Base-by-base conservation (phyloP, 164 flowering plant genomes). In the Euptelea pleiosperma region DNA sequence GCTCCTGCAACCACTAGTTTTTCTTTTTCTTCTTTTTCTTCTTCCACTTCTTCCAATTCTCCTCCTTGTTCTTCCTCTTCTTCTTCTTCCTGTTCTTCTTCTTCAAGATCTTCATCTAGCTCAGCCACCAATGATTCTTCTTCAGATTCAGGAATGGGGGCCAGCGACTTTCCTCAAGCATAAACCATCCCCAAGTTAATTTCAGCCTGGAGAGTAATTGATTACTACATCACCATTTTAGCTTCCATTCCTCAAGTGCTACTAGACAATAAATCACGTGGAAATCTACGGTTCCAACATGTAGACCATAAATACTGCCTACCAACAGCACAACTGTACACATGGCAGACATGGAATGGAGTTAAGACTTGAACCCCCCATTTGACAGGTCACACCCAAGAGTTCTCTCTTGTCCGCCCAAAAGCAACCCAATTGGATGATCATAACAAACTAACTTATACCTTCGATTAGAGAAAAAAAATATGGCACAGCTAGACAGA, bases 121-220 rank as follows among this genome's bases (percentile, higher is more conserved):
- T 84, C 96, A 21, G 70, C 77, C 60, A 57, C 16, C 34, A 48
- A 40, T 16, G 49, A 30, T 42, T 73, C 76, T 65, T 73, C 77
- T 61, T 86, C 96, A 39, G 81, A 82, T 76, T 90, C 98, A 61
- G 85, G 93, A 64, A 91, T 91, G 26, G 98, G 92, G 70, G 92
- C 85, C 69, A 91, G 92, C 48, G 95, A 82, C 98, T 91, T 77
- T 75, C 79, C 79, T 80, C 73, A 64, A 73, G 55, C 73, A 58
- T 62, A 76, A 62, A 63, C 29, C 40, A 61, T 48, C 15, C 40
- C 29, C 6, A 48, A 52, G 54, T 70, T 51, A 70, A 46, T 52
- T 43, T 24, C 36, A 11, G 21, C 30, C 29, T 15, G 35, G 40
- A 62, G 41, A 34, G 48, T 16, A 34, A 50, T 53, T 53, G 39